Evolutionary conservation across 192 early-diverging fungal species (phyloP), one percentile per base, ranked within the genome.

Genomic region (Geranomyces michiganensis): DNA sequence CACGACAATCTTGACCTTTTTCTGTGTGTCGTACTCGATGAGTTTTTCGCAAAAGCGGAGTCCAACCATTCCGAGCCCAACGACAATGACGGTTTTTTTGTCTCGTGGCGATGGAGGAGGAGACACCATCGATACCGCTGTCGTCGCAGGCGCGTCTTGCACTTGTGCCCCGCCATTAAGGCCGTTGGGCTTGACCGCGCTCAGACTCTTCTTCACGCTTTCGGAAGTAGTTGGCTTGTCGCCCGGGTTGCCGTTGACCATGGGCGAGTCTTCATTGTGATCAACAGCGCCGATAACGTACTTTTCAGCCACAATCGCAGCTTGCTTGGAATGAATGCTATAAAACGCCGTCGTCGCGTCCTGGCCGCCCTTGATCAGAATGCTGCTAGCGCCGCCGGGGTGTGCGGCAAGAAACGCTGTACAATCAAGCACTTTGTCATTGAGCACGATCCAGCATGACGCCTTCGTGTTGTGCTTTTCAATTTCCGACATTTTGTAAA

Each of bases 31-130:
- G 51, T 77, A 79, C 55, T 83, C 80, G 45, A 86, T 53, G 30
- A 91, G 62, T 67, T 84, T 87, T 72, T 90, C 89, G 14, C 84
- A 88, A 68, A 90, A 86, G 0, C 79, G 77, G 41, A 91, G 66
- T 2, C 81, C 89, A 12, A 90, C 87, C 89, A 91, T 90, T 21
- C 89, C 89, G 21, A 90, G 78, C n/a, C 89, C 89, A 48, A 89
- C 66, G 29, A 90, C 78, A 21, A 87, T 84, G 19, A 91, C 19
- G 12, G 46, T 47, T 10, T 47, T 14, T 47, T 47, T 47, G 19
- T 47, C 19, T 10, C 12, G 10, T 19, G 46, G 46, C 12, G 46
- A 47, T 10, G 12, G 12, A 19, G 46, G 46, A 47, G 46, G 46
- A 14, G 46, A 14, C 12, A 47, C 12, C n/a, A n/a, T n/a, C n/a